Evolutionary conservation across 805 yeast species (phyloP).

Genomic region (Candida multigemmis): DNA sequence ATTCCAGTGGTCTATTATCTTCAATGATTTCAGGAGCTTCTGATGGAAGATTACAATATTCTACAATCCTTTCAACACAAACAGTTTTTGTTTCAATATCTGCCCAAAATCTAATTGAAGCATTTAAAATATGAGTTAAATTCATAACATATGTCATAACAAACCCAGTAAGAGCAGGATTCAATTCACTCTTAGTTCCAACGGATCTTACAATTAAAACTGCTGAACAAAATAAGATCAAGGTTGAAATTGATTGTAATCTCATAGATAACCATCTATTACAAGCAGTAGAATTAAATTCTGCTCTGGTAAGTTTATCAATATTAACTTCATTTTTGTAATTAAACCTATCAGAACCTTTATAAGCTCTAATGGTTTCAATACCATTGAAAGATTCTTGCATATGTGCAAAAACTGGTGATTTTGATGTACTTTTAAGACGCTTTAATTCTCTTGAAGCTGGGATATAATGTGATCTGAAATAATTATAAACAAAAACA

Average conservation of each 20-base stretch:
- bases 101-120: slow-evolving; percentile 24
- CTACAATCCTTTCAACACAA: slow-evolving; percentile 27
- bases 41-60: slow-evolving; percentile 25
- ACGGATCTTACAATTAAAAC: slow-evolving; percentile 17
- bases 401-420: slow-evolving; percentile 25
- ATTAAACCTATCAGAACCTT: slow-evolving; percentile 18
- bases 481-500: slow-evolving; percentile 19
- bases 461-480: slow-evolving; percentile 21
- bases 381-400: slow-evolving; percentile 29
- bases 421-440: slow-evolving; percentile 18
- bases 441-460: slow-evolving; percentile 27
- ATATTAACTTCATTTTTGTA: slow-evolving; percentile 14
- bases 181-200: slow-evolving; percentile 11
- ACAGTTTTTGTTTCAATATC: slow-evolving; percentile 25
- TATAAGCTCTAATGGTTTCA: slow-evolving; percentile 25
- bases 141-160: slow-evolving; percentile 26
- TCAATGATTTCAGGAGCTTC: slow-evolving; percentile 39
- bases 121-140: slow-evolving; percentile 20
- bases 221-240: slow-evolving; percentile 20
- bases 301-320: slow-evolving; percentile 13
- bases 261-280: slow-evolving; percentile 30
- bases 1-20: slow-evolving; percentile 21
- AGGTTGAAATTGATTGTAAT: slow-evolving; percentile 24
- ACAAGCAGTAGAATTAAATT: slow-evolving; percentile 11
- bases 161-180: slow-evolving; percentile 28